Base-by-base conservation (phyloP, 176 grass and related monocot species). In the Hyparrhenia diplandra region DNA sequence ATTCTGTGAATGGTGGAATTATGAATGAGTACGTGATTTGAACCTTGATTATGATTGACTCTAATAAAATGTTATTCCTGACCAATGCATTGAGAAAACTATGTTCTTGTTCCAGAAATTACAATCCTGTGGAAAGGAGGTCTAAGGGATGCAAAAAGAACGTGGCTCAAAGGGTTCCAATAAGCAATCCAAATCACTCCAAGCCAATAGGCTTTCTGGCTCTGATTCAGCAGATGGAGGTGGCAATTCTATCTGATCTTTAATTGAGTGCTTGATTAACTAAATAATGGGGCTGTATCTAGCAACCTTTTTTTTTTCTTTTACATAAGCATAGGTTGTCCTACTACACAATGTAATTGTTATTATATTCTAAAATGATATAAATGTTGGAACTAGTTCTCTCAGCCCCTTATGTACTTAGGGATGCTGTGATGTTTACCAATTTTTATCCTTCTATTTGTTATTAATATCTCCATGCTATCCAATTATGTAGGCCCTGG, bases 1-100 rank as follows among this genome's bases (percentile, higher is more conserved):
- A 97, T 83, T 91, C 91, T 55, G 89, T 94, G 10, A 97, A 97
- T 76, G 89, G 91, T 17, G 91, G 94, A 91, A 91, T 97, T 37
- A 88, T 89, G 85, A 97, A 97, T 41, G 89, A 97, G 94, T 97
- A 91, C 37, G 86, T 69, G 40, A 31, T 62, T 62, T 75, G 14
- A 17, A 31, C 71, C 62, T 67, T 66, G 11, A 17, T 31, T 75
- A 6, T 31, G 30, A 67, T 79, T 79, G 20, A 69, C 42, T 90
- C 21, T 63, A 42, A 43, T 35, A 39, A 41, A 10, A n/a, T 54
- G 46, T 57, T 88, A 2, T 37, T 43, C 2, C 28, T 72, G 43
- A 37, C 12, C 63, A 64, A 47, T 24, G 55, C 57, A 18, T 37
- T 78, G 52, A 66, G 16, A 40, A 79, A 39, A 71, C 20, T 30